Evolutionary conservation across 257 asterid species (phyloP), one percentile per base, ranked within the genome.

Genomic region (Craterostigma plantagineum): DNA sequence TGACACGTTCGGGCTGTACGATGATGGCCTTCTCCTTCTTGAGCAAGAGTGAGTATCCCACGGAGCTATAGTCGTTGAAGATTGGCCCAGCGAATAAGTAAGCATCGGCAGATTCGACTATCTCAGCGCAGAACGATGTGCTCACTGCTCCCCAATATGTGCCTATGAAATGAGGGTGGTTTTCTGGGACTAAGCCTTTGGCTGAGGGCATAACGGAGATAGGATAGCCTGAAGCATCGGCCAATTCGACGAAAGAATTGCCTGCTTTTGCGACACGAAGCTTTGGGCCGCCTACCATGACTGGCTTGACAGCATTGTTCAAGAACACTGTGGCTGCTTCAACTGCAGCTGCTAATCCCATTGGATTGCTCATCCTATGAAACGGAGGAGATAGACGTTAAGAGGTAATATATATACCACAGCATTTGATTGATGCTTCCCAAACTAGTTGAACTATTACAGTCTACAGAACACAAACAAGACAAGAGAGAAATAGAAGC

Each of bases 311-410:
- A 3, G 60, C 60, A 12, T 55, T 55, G 43, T 55, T 46, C 10
- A 55, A 40, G 39, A 55, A 55, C 27, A 11, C 18, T 4, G 18
- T 35, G 10, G 60, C 17, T 3, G 47, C 60, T 50, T 62, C 74
- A 15, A 69, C 77, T 18, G 81, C 77, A 11, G 72, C 72, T 42
- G 60, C 69, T 9, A 72, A 51, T 1, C 81, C 74, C 59, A 57
- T 44, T 38, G 35, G 46, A 51, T 72, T 68, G 47, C 77, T 65
- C 66, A 57, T 7, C 23, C 73, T 23, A 23, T 2, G 30, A 23
- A 23, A 23, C 2, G 6, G 6, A 23, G 4, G 6, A 23, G 30
- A 23, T 23, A 6, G 30, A 23, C 6, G n/a, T n/a, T n/a, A n/a
- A n/a, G n/a, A n/a, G n/a, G n/a, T n/a, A n/a, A n/a, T n/a, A n/a